Conservation (phyloP, 306 rosid species). For the Cotoneaster glaucophyllus region DNA sequence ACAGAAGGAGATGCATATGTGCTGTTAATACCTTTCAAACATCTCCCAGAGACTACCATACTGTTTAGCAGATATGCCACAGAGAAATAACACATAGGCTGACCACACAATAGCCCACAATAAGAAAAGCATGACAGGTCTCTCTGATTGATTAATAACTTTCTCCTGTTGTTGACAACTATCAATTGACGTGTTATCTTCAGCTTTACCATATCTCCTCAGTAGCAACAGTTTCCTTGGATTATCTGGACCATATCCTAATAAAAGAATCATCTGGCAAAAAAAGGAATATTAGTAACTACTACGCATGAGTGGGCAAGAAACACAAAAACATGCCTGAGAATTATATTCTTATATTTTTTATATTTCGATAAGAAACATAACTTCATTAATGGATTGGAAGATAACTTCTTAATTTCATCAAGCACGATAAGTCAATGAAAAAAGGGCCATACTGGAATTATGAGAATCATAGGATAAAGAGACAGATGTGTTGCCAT, state of each 20-base stretch:
- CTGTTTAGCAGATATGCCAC: slow-evolving; percentile 50
- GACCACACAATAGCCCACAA: slow-evolving; percentile 68
- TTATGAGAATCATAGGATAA: slow-evolving; percentile 69
- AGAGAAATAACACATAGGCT: slow-evolving; percentile 63
- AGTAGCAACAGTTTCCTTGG: slow-evolving; percentile 58
- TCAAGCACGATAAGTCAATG: slow-evolving; percentile 5
- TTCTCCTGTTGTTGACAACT: slow-evolving; percentile 30
- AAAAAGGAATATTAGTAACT: slow-evolving; percentile 16
- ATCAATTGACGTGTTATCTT: slow-evolving; percentile 35
- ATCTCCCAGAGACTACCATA: slow-evolving; percentile 79
- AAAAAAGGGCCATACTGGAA: slow-evolving; percentile 56
- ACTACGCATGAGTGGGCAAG: slow-evolving; percentile 9
- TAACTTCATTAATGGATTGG: not conserved
- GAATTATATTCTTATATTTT: not conserved
- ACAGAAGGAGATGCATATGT: not conserved
- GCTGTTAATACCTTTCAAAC: slow-evolving; percentile 65
- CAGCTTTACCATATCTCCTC: slow-evolving; percentile 31
- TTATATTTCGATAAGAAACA: not conserved
- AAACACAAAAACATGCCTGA: not conserved
- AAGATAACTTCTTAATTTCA: not conserved
- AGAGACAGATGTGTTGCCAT: slow-evolving; percentile 88
- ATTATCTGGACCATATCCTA: slow-evolving; percentile 84
- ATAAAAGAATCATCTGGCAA: slow-evolving; percentile 59
- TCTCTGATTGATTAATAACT: slow-evolving; percentile 35
- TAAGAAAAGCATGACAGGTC: slow-evolving; percentile 42